Conservation (phyloP, 768 basidiomycete genomes). For the Suillus discolor region DNA sequence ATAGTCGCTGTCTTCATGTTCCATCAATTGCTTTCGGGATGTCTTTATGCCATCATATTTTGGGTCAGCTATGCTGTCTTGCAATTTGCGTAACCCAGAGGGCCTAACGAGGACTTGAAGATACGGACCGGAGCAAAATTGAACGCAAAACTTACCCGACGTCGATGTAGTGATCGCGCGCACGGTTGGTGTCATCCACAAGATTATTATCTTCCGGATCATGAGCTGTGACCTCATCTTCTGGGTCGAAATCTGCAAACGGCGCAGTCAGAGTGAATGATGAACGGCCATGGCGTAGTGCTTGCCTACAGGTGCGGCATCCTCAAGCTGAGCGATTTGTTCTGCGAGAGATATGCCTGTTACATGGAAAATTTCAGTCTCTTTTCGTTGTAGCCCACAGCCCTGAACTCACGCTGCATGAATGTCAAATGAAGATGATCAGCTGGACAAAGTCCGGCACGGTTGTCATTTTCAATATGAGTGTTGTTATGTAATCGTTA, state of each 20-base stretch:
- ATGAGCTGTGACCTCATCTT: constrained; percentile 54
- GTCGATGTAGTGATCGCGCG: constrained; percentile 80
- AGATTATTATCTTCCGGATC: constrained; percentile 42
- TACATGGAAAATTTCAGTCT: constrained; percentile 5
- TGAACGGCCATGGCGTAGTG: constrained; percentile 12
- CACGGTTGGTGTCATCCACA: constrained; percentile 35
- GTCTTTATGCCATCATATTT: constrained; percentile 78
- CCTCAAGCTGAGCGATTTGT: constrained; percentile 81
- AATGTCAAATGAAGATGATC: constrained; percentile 10
- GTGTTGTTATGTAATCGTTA: constrained; percentile 10
- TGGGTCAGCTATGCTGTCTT: constrained; percentile 67
- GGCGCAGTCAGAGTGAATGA: constrained; percentile 14
- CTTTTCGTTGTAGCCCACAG: neutral
- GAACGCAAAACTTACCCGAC: constrained; percentile 62
- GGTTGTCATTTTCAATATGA: constrained; percentile 4
- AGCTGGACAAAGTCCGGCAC: neutral
- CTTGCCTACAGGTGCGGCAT: constrained; percentile 69
- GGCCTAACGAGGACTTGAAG: constrained; percentile 45
- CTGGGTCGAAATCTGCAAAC: constrained; percentile 70
- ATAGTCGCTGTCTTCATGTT: constrained; percentile 30
- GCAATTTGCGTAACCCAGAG: constrained; percentile 66
- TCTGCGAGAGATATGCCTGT: constrained; percentile 66
- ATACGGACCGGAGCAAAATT: constrained; percentile 6
- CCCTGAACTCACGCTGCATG: constrained; percentile 33
- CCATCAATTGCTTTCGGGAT: constrained; percentile 58